Evolutionary conservation across 106 monocot genomes (phyloP).

Genomic region (Dendrobium catenatum): DNA sequence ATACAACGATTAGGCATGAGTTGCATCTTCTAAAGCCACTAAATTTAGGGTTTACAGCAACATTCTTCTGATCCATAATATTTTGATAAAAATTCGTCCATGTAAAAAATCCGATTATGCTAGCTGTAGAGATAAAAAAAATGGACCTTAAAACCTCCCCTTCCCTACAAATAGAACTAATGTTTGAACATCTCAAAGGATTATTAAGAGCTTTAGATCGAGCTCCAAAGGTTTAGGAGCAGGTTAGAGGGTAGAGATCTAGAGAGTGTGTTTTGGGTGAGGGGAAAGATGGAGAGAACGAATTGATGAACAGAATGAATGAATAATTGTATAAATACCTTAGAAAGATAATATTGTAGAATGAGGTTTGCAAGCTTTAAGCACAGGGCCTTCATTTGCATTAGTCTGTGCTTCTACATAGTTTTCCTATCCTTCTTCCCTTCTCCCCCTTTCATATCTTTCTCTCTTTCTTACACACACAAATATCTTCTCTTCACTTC

Average conservation of each 20-base stretch:
- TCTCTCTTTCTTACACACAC: neutral
- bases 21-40: too few species aligned
- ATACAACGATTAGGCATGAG: too few species aligned
- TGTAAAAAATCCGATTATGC: too few species aligned
- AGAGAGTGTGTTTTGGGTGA: neutral
- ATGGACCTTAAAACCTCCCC: too few species aligned
- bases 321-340: constrained; percentile 3
- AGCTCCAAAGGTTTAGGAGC: neutral
- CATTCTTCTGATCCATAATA: too few species aligned
- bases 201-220: neutral
- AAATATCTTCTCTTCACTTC: neutral
- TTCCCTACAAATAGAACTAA: too few species aligned
- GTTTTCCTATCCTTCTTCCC: constrained; percentile 17
- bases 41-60: too few species aligned
- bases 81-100: too few species aligned
- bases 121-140: too few species aligned
- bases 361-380: constrained; percentile 24
- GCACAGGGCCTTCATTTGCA: constrained; percentile 25
- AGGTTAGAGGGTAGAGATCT: neutral
- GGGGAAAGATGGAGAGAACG: too few species aligned
- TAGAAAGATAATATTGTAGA: constrained; percentile 4
- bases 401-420: constrained; percentile 26
- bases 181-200: too few species aligned
- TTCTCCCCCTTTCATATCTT: constrained; percentile 1
- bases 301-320: too few species aligned